Evolutionary conservation across 2,329 filamentous ascomycete genomes (phyloP).

Genomic region (Trematosphaeria pertusa): DNA sequence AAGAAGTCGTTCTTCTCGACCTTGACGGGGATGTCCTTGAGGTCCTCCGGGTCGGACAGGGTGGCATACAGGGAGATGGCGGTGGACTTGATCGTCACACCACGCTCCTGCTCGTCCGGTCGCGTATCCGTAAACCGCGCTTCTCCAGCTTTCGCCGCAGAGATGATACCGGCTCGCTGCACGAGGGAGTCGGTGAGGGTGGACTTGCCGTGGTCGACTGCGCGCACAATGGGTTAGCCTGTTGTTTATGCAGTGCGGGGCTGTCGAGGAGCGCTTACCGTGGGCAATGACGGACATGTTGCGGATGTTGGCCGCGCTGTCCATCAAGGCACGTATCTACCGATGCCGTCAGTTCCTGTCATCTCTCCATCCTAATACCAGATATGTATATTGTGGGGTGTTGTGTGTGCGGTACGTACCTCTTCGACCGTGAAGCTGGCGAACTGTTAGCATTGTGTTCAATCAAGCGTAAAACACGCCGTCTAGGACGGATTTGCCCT

Average conservation of each 20-base stretch:
- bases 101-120: conserved; percentile 97
- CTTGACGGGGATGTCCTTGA: conserved; percentile 93
- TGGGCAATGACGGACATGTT: conserved; percentile 99
- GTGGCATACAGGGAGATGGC: conserved; percentile 97
- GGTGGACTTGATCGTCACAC: conserved; percentile 99
- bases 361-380: conserved; percentile 14
- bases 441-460: conserved; percentile 57
- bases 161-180: conserved; percentile 99
- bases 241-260: conserved; percentile 21
- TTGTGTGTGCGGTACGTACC: conserved; percentile 57
- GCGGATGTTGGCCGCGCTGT: conserved; percentile 77
- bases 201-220: conserved; percentile 99
- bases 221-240: conserved; percentile 32
- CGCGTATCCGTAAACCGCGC: conserved; percentile 96
- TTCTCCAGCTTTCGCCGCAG: conserved; percentile 95
- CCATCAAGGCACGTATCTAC: conserved; percentile 78
- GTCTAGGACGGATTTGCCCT: background rate
- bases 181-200: conserved; percentile 99
- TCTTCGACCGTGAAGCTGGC: conserved; percentile 96
- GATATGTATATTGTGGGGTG: conserved; percentile 24
- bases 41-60: conserved; percentile 79
- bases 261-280: conserved; percentile 59
- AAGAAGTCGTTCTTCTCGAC: conserved; percentile 95
- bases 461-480: conserved; percentile 3
- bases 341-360: conserved; percentile 33